Evolutionary conservation across 495 filamentous ascomycete genomes (phyloP), one percentile per base, ranked within the genome.

Genomic region (Penicillium psychrofluorescens): DNA sequence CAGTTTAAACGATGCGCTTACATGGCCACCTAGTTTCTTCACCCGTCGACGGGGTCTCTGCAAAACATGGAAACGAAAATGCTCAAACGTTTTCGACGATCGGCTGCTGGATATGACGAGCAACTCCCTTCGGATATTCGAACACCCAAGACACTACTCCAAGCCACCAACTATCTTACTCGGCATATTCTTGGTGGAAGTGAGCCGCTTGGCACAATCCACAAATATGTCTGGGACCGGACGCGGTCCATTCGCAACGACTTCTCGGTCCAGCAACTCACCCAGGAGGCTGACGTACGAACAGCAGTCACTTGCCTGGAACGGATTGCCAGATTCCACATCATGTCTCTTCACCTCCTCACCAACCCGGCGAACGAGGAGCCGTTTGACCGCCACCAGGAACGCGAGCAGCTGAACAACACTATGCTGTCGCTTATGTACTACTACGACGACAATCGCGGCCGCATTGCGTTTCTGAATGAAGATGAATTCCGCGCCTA

Each of bases 151-250:
- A 76, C 86, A 0, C 77, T 96, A 30, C 76, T 85, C 44, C 75
- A 78, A 55, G 87, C 90, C 2, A 75, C 88, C 27, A 81, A 90
- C 50, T 95, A 97, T 56, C 74, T 99, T 7, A 80, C 95, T 30
- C 70, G 85, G 37, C 73, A 85, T 45, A 71, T 99, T 8, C 58
- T 95, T 33, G 73, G 74, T 37, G 72, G 80, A 5, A 67, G 80
- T 13, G 74, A 81, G 42, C 69, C 78, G 31, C 71, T 95, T 6
- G 75, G 80, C 0, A 58, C 75, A 4, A 77, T 86, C 33, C 90
- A 96, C 59, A 83, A 84, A 54, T 97, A 92, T 48, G 76, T 97
- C 12, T 95, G 94, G 88, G 91, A 97, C 61, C 79, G 94, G 14
- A 95, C 91, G 14, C 73, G 94, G 44, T 88, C 86, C 7, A 84